phyloP scores from a whole-genome alignment of 345 rosid genomes.

The Raphanus sativus region DNA sequence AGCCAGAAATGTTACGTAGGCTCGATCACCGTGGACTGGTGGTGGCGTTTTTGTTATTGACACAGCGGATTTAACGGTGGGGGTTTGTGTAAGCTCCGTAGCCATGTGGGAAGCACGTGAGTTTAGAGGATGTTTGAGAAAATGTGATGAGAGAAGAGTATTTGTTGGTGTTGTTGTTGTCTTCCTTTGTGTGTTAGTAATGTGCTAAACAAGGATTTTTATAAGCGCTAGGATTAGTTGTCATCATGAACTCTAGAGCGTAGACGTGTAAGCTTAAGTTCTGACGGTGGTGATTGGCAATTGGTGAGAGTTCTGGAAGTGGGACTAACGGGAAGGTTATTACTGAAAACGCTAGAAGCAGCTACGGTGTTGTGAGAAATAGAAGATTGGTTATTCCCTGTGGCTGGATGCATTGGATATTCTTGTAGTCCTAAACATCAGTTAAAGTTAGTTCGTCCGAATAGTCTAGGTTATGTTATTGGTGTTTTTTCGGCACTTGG shows the following conservation, averaged over 20 bases:
- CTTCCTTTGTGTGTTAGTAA: background rate
- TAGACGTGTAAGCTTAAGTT: conserved; percentile 37
- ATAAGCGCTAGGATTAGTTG: conserved; percentile 25
- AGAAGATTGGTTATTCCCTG: background rate
- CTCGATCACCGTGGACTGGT: too few species aligned
- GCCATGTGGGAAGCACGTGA: conserved; percentile 51
- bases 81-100: conserved; percentile 34
- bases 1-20: too few species aligned
- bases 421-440: background rate
- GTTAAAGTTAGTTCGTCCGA: background rate
- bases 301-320: conserved; percentile 51
- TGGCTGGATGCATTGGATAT: background rate
- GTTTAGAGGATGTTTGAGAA: background rate
- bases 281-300: conserved; percentile 38
- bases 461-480: background rate
- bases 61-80: conserved; percentile 19
- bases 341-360: conserved; percentile 34
- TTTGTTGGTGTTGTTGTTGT: background rate
- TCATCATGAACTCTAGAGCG: background rate
- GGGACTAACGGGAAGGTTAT: conserved; percentile 2
- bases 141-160: background rate
- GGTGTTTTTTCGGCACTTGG: too few species aligned
- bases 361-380: conserved; percentile 7
- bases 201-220: conserved; percentile 21
- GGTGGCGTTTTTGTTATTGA: background rate